A percentile compares a stretch with the other conserved stretches of the same genome.
Conservation (phyloP, 2,329 filamentous ascomycete genomes). For the Sporothrix globosa region DNA sequence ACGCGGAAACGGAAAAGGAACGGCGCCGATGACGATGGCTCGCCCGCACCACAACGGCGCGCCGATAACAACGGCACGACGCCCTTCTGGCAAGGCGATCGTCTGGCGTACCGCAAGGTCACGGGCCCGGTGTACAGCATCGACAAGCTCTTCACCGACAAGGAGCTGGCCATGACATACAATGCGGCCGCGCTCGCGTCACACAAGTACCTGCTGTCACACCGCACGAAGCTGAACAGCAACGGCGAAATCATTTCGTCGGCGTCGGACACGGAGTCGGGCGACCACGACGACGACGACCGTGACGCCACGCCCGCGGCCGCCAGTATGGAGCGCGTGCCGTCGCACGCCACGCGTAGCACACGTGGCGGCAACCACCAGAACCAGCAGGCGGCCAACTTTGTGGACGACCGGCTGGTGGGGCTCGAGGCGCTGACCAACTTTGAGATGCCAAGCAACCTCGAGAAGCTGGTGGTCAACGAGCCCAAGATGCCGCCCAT, state of each 20-base stretch:
- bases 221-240: slow-evolving; percentile 54
- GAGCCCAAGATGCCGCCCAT: slow-evolving; percentile 63
- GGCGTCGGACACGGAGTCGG: slow-evolving; percentile 58
- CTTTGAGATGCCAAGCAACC: slow-evolving; percentile 61
- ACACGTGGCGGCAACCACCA: slow-evolving; percentile 55
- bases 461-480: slow-evolving; percentile 58
- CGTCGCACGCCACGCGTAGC: slow-evolving; percentile 66
- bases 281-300: slow-evolving; percentile 55
- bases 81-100: slow-evolving; percentile 65
- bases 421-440: slow-evolving; percentile 64
- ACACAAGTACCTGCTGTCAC: slow-evolving; percentile 63
- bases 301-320: slow-evolving; percentile 47
- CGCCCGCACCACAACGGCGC: slow-evolving; percentile 61
- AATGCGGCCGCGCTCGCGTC: slow-evolving; percentile 65
- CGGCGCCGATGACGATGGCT: slow-evolving; percentile 60
- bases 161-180: slow-evolving; percentile 68
- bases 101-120: slow-evolving; percentile 58
- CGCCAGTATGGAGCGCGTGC: slow-evolving; percentile 64
- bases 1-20: slow-evolving; percentile 67
- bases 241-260: slow-evolving; percentile 56
- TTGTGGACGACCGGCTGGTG: slow-evolving; percentile 60
- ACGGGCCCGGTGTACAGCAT: slow-evolving; percentile 66
- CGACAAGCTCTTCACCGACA: slow-evolving; percentile 72
- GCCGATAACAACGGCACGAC: slow-evolving; percentile 62
- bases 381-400: slow-evolving; percentile 50